A percentile compares a stretch with the other conserved stretches of the same genome.
These are phyloP conservation scores for Lepidopterella palustris DNA, from an alignment of 495 filamentous ascomycete species.

Conservation along the genomic window DNA sequence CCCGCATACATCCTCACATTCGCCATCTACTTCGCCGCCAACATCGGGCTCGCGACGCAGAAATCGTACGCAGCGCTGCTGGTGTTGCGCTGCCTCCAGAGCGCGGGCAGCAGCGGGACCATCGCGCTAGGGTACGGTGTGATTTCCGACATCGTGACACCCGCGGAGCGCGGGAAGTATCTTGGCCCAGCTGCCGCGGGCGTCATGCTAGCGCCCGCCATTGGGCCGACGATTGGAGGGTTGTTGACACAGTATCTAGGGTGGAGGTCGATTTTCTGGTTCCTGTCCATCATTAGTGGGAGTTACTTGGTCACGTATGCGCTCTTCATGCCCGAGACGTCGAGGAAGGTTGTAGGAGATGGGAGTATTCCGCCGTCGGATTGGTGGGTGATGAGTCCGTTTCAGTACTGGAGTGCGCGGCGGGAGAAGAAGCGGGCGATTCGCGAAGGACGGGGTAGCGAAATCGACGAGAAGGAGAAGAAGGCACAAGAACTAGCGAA, in stretches of 20 bases:
- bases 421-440: background rate
- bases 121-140: constrained; percentile 39
- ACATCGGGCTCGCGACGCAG: constrained; percentile 45
- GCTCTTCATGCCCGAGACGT: constrained; percentile 6
- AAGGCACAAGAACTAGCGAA: background rate
- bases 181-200: constrained; percentile 35
- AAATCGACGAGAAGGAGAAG: background rate
- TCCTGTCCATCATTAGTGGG: constrained; percentile 37
- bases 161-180: constrained; percentile 44
- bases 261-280: constrained; percentile 45
- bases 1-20: constrained; percentile 43
- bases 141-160: constrained; percentile 41
- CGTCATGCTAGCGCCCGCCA: background rate
- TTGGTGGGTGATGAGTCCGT: background rate
- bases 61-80: constrained; percentile 44
- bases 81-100: constrained; percentile 46
- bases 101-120: constrained; percentile 43
- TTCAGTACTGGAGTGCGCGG: background rate
- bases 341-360: constrained; percentile 6
- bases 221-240: constrained; percentile 44
- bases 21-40: constrained; percentile 41
- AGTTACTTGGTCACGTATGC: constrained; percentile 20
- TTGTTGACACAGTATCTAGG: constrained; percentile 36
- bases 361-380: constrained; percentile 1
- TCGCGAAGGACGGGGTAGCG: background rate